Percentiles rank a stretch among this genome's conserved stretches.
Conservation (phyloP, 2,329 filamentous ascomycete species). For the Penicillium sp. region DNA sequence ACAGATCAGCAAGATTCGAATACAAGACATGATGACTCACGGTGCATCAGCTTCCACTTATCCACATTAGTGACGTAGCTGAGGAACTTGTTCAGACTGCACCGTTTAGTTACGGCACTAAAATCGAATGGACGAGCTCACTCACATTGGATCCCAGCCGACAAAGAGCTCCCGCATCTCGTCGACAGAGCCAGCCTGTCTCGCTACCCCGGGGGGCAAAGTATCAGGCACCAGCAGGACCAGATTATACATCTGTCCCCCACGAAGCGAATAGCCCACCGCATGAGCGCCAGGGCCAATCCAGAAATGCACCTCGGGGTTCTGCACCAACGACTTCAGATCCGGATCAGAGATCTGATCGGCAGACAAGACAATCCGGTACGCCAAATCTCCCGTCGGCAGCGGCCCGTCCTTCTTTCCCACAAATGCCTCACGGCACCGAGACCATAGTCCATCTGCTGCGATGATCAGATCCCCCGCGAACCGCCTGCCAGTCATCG, state of each 20-base stretch:
- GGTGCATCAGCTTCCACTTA: constrained; percentile 66
- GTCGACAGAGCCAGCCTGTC: constrained; percentile 53
- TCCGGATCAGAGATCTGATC: constrained; percentile 53
- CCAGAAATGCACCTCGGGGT: constrained; percentile 60
- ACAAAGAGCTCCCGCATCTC: constrained; percentile 61
- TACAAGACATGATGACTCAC: neutral
- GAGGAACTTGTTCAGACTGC: constrained; percentile 42
- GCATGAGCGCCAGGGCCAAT: constrained; percentile 61
- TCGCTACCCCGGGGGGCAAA: constrained; percentile 53
- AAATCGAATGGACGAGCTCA: neutral
- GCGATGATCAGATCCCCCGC: constrained; percentile 59
- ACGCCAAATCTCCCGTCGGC: constrained; percentile 64
- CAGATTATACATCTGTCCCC: constrained; percentile 61
- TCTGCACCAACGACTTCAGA: constrained; percentile 53
- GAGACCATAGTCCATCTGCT: constrained; percentile 64
- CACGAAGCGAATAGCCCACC: constrained; percentile 59
- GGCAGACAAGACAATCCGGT: constrained; percentile 56
- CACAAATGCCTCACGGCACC: constrained; percentile 52
- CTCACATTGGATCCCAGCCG: constrained; percentile 60
- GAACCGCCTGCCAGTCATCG: constrained; percentile 44
- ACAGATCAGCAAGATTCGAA: neutral
- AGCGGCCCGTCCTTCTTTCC: constrained; percentile 49
- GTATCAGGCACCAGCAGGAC: constrained; percentile 65
- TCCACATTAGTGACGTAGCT: constrained; percentile 57
- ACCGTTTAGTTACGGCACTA: neutral